Evolutionary conservation across 192 early-diverging fungal genomes (phyloP), one percentile per base, ranked within the genome.

Genomic region (Backusella macrospora): DNA sequence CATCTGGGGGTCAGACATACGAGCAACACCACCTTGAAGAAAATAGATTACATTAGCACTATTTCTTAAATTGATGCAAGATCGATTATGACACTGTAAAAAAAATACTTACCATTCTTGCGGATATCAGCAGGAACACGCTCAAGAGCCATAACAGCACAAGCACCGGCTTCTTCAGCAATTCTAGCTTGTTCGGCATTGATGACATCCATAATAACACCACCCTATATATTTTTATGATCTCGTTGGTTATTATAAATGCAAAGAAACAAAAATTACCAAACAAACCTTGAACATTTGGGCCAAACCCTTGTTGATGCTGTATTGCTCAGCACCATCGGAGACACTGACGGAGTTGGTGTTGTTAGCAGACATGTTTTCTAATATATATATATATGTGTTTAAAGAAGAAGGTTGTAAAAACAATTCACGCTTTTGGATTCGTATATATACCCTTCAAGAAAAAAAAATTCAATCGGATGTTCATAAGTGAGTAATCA

Each of bases 151-250:
- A 98, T 97, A 71, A 98, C 98, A 71, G 96, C 97, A 73, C 91
- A 92, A 47, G 98, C 98, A 79, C 97, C 97, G 67, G 97, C 97
- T 72, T 95, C 93, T 80, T 98, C 96, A 65, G 98, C 98, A 78
- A 99, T 98, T 47, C 94, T 85, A 16, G 98, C 98, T 84, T 99
- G 97, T 80, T 99, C 96, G 65, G 91, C 95, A 78, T 98, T 95
- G 75, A 97, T 90, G 15, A 98, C 98, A 84, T 98, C 98, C 96
- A 99, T 98, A 82, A 99, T 98, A 18, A 99, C 98, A 72, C 98
- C 98, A 68, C 96, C 96, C 93, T 95, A 71, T 18, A 45, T 70
- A 15, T 15, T 69, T 45, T 55, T 64, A 13, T 23, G 38, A 40
- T 43, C 13, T 37, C n/a, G 7, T 34, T 46, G 21, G 46, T 38